Evolutionary conservation across 768 basidiomycete species (phyloP), one percentile per base, ranked within the genome.

Genomic region (Russula vinacea): DNA sequence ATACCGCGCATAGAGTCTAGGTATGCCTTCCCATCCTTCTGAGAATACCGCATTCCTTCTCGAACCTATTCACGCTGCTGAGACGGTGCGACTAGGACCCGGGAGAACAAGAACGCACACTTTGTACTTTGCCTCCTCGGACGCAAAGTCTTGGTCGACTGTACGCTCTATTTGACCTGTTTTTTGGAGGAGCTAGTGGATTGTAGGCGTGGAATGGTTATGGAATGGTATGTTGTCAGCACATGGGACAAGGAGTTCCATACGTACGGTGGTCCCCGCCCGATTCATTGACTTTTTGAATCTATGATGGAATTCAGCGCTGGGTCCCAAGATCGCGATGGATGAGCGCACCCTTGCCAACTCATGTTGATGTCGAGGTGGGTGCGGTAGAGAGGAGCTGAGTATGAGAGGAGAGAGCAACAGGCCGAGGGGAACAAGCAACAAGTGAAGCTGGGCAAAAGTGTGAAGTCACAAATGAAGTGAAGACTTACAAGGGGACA

Each of bases 91-190:
- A 47, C 37, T 17, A 26, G 42, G 37, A 62, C n/a, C 29, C 44
- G 56, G 42, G 9, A 24, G 24, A 26, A n/a, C 22, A 47, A 33
- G 4, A 14, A 78, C 92, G 74, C 74, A 97, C 95, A 83, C 83
- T 78, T 86, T 85, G 80, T 86, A 98, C 73, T 94, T 91, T 54
- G 87, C 84, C 74, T 97, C 93, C 75, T 97, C 95, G 62, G 94
- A 89, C 16, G 88, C 81, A 71, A 97, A 98, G 72, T 98, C 94
- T 56, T 91, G 80, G 76, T 98, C 96, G 29, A 97, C 84, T 0
- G 96, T 98, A 33, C 94, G 83, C 74, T 98, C 96, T 64, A 98
- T 93, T 77, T 98, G 95, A 61, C 96, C 96, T 1, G 95, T 96
- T 85, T 98, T 98, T 81, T 98, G 95, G 74, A 96, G 83, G 70